Conservation (phyloP, 306 rosid species). For the Pterocarpus macrocarpus region DNA sequence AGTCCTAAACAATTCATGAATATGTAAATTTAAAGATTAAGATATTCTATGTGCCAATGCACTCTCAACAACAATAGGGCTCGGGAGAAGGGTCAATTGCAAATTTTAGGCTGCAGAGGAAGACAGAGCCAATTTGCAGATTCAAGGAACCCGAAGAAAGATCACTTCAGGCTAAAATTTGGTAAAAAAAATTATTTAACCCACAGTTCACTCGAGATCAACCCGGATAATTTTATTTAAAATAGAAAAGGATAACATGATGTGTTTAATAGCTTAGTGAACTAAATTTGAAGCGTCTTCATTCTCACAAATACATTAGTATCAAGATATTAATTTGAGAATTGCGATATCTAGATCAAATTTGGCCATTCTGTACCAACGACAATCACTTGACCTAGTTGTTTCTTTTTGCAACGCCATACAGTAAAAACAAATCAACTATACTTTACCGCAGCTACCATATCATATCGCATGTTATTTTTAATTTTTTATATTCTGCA, state of each 20-base stretch:
- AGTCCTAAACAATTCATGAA: conserved; percentile 12
- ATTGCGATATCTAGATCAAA: neutral
- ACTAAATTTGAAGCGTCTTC: neutral
- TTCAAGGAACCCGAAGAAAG: conserved; percentile 10
- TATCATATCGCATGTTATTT: neutral
- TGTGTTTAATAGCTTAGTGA: neutral
- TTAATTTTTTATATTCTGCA: neutral
- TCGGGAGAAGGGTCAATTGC: neutral
- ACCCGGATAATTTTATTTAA: neutral
- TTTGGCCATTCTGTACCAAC: neutral
- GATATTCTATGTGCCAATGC: neutral
- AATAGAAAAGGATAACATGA: neutral
- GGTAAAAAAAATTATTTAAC: neutral
- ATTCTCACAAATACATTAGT: neutral
- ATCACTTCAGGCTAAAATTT: neutral
- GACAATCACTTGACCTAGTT: neutral
- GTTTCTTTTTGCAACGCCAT: conserved; percentile 17
- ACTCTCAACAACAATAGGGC: neutral
- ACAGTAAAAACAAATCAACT: conserved; percentile 20
- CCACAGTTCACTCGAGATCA: conserved; percentile 9
- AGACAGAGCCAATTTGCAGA: neutral
- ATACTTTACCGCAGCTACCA: neutral
- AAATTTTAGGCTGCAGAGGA: neutral
- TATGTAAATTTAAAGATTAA: neutral
- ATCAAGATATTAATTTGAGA: neutral